phyloP scores from a whole-genome alignment of 2,329 filamentous ascomycete genomes.

The Monosporascus sp. region DNA sequence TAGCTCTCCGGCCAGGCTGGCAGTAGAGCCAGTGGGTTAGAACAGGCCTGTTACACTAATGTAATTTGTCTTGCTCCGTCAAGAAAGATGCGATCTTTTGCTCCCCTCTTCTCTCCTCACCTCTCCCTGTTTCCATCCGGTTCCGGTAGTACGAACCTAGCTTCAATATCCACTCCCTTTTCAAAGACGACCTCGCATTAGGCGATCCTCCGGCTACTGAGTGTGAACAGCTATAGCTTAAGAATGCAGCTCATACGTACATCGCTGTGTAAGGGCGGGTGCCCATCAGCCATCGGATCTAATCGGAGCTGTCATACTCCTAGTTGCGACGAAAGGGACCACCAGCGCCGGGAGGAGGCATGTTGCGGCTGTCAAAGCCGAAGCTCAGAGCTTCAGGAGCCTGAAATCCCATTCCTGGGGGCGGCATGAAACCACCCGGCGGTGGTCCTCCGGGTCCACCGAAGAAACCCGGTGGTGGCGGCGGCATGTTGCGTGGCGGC shows the following conservation, averaged over 20 bases:
- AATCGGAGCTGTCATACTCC: neutral
- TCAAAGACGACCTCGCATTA: neutral
- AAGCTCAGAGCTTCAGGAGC: slow-evolving; percentile 46
- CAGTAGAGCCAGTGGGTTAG: neutral
- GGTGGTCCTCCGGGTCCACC: slow-evolving; percentile 35
- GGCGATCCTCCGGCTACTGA: no score
- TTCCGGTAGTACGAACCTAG: neutral
- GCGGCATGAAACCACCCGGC: slow-evolving; percentile 49
- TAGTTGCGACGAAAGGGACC: slow-evolving; percentile 33
- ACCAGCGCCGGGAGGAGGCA: slow-evolving; percentile 42
- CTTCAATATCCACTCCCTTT: neutral
- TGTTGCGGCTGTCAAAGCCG: slow-evolving; percentile 50
- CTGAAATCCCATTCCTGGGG: slow-evolving; percentile 51
- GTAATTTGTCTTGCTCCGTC: neutral
- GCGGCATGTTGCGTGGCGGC: slow-evolving; percentile 38
- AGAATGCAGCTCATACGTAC: no score
- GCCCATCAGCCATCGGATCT: neutral
- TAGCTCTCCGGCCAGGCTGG: neutral
- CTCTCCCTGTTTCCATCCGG: neutral
- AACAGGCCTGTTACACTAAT: no score
- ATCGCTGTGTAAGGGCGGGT: neutral
- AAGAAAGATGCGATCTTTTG: neutral
- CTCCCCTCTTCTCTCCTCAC: neutral
- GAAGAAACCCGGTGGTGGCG: slow-evolving; percentile 55
- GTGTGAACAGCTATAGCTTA: no score